These are phyloP conservation scores for Thelephora terrestris DNA, from an alignment of 1,284 basidiomycete genomes.

Conservation along the genomic window DNA sequence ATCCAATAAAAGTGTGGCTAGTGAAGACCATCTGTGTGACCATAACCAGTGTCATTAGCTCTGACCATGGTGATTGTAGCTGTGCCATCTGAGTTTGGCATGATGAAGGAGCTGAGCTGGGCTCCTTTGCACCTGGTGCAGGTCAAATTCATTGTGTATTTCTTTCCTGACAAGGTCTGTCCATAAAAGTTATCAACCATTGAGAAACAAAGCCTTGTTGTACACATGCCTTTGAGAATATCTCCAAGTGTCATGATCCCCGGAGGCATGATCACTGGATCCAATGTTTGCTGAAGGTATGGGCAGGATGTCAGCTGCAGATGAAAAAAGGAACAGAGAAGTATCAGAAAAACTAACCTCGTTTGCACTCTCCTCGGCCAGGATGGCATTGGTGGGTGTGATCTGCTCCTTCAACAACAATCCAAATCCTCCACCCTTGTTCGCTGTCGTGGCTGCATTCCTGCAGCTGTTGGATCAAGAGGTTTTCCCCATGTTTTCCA, in stretches of 20 bases:
- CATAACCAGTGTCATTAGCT: no score
- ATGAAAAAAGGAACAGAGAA: background rate
- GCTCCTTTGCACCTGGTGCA: slow-evolving; percentile 12
- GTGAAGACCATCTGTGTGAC: no score
- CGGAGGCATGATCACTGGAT: slow-evolving; percentile 67
- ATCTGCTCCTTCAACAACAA: slow-evolving; percentile 54
- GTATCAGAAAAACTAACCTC: slow-evolving; percentile 40
- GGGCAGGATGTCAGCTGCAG: background rate
- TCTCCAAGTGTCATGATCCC: slow-evolving; percentile 93
- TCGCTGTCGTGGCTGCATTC: no score
- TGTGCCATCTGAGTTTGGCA: background rate
- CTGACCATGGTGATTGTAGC: no score
- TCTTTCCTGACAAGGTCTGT: slow-evolving; percentile 82
- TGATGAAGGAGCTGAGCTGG: slow-evolving; percentile 3
- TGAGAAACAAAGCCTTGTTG: background rate
- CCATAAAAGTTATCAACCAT: slow-evolving; percentile 2
- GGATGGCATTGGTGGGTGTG: slow-evolving; percentile 76
- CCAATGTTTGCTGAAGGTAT: slow-evolving; percentile 67
- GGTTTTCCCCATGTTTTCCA: no score
- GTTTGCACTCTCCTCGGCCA: slow-evolving; percentile 59
- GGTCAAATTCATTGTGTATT: slow-evolving; percentile 82
- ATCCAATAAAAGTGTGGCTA: no score
- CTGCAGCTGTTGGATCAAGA: no score
- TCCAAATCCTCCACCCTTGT: slow-evolving; percentile 21
- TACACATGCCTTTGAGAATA: slow-evolving; percentile 69